Conservation (phyloP, 2,329 filamentous ascomycete genomes). For the Apiospora rasikravindrae region DNA sequence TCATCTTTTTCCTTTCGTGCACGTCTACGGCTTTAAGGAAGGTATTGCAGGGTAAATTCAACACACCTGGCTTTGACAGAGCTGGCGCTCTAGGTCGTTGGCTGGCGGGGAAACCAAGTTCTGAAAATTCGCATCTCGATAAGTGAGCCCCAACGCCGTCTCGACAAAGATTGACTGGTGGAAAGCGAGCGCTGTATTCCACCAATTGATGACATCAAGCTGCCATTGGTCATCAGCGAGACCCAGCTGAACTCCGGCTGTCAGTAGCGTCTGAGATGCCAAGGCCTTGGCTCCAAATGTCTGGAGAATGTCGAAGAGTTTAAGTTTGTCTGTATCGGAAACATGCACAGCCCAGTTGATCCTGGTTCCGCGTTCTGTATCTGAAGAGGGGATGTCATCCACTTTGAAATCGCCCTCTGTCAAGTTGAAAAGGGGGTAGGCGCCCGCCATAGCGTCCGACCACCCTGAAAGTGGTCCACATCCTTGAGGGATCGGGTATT, state of each 20-base stretch:
- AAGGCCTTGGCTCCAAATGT: not conserved
- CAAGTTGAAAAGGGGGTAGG: slow-evolving; percentile 1
- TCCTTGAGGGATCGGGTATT: not conserved
- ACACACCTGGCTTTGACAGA: slow-evolving; percentile 19
- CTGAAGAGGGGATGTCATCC: fast-evolving
- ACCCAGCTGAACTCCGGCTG: not conserved
- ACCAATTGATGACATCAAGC: slow-evolving; percentile 14
- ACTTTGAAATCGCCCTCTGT: not conserved
- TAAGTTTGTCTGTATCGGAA: too few species aligned
- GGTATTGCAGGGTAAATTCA: not conserved
- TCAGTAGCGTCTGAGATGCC: not conserved
- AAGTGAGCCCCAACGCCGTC: not conserved
- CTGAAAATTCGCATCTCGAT: not conserved
- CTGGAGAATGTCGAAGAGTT: not conserved
- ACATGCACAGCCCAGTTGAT: not conserved
- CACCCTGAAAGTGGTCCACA: slow-evolving; percentile 17
- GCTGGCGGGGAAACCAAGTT: not conserved
- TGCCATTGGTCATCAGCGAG: slow-evolving; percentile 10
- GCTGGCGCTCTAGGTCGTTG: not conserved
- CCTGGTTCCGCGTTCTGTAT: not conserved
- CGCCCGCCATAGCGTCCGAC: slow-evolving; percentile 5
- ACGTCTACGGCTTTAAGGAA: not conserved
- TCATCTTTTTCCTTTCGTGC: not conserved
- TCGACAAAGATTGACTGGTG: not conserved
- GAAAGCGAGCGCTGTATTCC: not conserved